Evolutionary conservation across 331 rosid species (phyloP).

Genomic region (Cydonia oblonga): DNA sequence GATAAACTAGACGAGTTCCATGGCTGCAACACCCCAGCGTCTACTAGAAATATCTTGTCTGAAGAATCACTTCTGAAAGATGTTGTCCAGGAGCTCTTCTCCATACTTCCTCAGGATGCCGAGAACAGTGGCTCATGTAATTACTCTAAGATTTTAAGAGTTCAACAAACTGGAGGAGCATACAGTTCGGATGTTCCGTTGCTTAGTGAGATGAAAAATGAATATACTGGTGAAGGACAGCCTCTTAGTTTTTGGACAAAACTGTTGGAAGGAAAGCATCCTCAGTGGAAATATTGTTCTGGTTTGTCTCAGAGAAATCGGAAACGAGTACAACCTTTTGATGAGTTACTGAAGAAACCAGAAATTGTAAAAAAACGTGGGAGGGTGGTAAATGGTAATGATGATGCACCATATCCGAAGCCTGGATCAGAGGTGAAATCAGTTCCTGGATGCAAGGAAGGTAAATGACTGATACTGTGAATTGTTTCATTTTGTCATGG

Average conservation of each 20-base stretch:
- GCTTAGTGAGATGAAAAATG: constrained; percentile 37
- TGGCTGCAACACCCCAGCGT: constrained; percentile 13
- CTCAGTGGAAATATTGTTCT: constrained; percentile 52
- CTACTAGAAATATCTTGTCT: constrained; percentile 13
- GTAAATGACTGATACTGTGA: constrained; percentile 29
- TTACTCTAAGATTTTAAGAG: constrained; percentile 36
- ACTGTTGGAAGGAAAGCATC: constrained; percentile 54
- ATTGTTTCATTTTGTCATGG: background rate
- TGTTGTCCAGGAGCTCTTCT: constrained; percentile 39
- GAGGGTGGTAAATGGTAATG: constrained; percentile 33
- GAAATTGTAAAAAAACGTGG: constrained; percentile 43
- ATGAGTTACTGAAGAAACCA: constrained; percentile 22
- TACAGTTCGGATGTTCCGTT: constrained; percentile 35
- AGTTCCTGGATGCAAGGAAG: constrained; percentile 32
- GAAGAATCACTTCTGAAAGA: constrained; percentile 27
- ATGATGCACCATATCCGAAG: constrained; percentile 24
- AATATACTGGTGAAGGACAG: constrained; percentile 29
- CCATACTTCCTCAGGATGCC: constrained; percentile 36
- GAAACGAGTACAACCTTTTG: constrained; percentile 41
- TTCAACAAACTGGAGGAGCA: constrained; percentile 49
- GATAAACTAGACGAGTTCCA: constrained; percentile 49
- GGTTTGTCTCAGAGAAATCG: constrained; percentile 59
- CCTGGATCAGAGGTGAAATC: constrained; percentile 27
- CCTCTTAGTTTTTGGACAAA: constrained; percentile 58
- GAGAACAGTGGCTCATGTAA: constrained; percentile 26